Evolutionary conservation across 2,329 filamentous ascomycete species (phyloP).

Genomic region (Sporothrix schenckii): DNA sequence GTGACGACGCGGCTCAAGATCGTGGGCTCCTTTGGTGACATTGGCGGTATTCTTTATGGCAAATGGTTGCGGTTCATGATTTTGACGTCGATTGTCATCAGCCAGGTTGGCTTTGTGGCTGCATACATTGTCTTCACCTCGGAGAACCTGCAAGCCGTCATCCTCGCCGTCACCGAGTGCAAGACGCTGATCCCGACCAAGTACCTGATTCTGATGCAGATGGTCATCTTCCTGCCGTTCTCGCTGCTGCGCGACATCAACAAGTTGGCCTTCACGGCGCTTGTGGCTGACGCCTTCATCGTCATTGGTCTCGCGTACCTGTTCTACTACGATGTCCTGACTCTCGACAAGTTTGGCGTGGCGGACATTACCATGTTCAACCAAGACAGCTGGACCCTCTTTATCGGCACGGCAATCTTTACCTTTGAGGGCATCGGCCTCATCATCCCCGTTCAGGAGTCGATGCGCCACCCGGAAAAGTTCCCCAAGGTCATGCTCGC

Average conservation of each 20-base stretch:
- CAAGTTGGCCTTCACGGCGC: constrained; percentile 92
- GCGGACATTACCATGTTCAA: constrained; percentile 92
- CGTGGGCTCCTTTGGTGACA: constrained; percentile 95
- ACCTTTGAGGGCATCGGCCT: constrained; percentile 97
- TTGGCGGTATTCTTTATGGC: constrained; percentile 89
- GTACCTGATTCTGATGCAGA: constrained; percentile 89
- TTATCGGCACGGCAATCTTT: constrained; percentile 98
- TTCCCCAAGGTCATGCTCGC: constrained; percentile 85
- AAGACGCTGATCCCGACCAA: constrained; percentile 82
- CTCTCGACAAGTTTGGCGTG: constrained; percentile 73
- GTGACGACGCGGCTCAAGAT: constrained; percentile 83
- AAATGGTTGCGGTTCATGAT: constrained; percentile 88
- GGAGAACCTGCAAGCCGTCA: constrained; percentile 92
- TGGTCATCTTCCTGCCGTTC: constrained; percentile 92
- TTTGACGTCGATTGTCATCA: constrained; percentile 87
- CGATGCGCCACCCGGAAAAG: constrained; percentile 87
- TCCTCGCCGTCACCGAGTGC: constrained; percentile 88
- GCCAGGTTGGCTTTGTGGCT: constrained; percentile 91
- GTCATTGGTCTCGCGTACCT: constrained; percentile 88
- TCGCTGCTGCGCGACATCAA: constrained; percentile 95
- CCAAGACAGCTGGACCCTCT: constrained; percentile 87
- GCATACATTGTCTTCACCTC: constrained; percentile 97
- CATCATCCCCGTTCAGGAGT: constrained; percentile 97
- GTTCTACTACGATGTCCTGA: constrained; percentile 92
- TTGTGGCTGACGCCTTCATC: constrained; percentile 94